Base-by-base conservation (phyloP, 2,329 filamentous ascomycete species). In the Ustilaginoidea virens region DNA sequence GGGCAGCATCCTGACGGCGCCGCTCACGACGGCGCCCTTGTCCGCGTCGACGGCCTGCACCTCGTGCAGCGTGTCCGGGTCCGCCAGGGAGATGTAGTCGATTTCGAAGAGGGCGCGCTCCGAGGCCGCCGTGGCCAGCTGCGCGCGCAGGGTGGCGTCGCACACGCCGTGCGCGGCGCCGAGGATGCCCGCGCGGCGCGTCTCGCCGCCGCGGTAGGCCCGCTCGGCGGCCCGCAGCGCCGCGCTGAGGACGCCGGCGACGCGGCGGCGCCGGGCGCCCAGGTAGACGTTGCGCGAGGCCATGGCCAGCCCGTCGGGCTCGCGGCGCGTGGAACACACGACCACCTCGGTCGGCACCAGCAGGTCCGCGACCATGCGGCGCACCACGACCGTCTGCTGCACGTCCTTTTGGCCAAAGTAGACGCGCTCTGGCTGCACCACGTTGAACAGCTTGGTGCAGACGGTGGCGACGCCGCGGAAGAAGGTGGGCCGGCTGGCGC, bases 341-440 rank as follows among this genome's bases (percentile, higher is more conserved):
- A 75, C 65, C 7, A 96, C 72, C 14, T 80, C 61, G 4, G 73
- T 79, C 22, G 80, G 71, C 23, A 96, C 53, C 49, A 85, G 73
- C 39, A 98, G 86, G 52, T 98, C 90, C 39, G 73, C 66, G 18
- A 94, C 80, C 70, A 98, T 74, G 25, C 80, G 73, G 44, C 72
- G 75, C 44, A 98, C 80, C 8, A 98, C 70, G 12, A 92, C 80
- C 0, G 85, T 92, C 56, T 98, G 90, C 60, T 98, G 90, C 13
- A 94, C 74, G 51, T 98, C 90, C 58, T 98, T 98, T 53, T 96
- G 90, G 4, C 90, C 90, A 59, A 98, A 94, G 56, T 93, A 86
- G 13, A 80, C 79, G 4, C 67, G 62, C 34, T 83, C 75, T 1
- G 80, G 74, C 43, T 59, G 57, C 12, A 60, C 53, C 13, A 58